Base-by-base conservation (phyloP, 208 protist genomes). In the Blechomonas ayalai region DNA sequence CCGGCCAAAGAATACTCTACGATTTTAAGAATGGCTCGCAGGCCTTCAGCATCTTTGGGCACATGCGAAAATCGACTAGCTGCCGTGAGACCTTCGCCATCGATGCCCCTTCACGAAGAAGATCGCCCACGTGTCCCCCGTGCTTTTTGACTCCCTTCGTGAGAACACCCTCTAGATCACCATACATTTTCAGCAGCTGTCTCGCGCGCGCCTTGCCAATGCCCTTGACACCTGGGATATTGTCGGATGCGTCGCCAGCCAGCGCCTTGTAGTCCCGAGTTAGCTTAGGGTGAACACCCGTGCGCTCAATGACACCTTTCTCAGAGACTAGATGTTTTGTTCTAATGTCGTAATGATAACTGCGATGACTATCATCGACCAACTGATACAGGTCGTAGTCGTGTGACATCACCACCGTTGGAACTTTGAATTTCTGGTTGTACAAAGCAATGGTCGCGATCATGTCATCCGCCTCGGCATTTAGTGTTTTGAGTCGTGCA, bases 391-490 rank as follows among this genome's bases (percentile, higher is more conserved):
- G 69, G 27, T 94, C 86, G 41, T 85, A 81, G 54, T 94, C 86
- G 60, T 94, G 86, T 20, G 86, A 91, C 57, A 91, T 79, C 0
- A 94, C 71, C 9, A 91, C 73, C 12, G 79, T 89, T 0, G 86
- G 86, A 18, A 80, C 51, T 29, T 74, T 87, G n/a, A 71, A 43
- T 39, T 79, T 60, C 43, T 88, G 78, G 24, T 82, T 82, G 54
- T 78, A 69, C 4, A 87, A 42, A 3, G 82, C 72, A 22, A 94
- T 33, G 2, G 73, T 90, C 24, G 79, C 79, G 36, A 94, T 94
- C 73, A 94, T 91, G 52, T 94, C 86, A 57, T 94, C 86, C 13
- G 82, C 86, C 59, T 94, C 86, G n/a, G 76, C 82, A 35, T 89
- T 78, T 13, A 94, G 38, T 13, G 39, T 79, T 29, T 79, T 73